Evolutionary conservation across 352 stramenopile genomes (phyloP), one percentile per base, ranked within the genome.

Genomic region (Phytophthora aleatoria): DNA sequence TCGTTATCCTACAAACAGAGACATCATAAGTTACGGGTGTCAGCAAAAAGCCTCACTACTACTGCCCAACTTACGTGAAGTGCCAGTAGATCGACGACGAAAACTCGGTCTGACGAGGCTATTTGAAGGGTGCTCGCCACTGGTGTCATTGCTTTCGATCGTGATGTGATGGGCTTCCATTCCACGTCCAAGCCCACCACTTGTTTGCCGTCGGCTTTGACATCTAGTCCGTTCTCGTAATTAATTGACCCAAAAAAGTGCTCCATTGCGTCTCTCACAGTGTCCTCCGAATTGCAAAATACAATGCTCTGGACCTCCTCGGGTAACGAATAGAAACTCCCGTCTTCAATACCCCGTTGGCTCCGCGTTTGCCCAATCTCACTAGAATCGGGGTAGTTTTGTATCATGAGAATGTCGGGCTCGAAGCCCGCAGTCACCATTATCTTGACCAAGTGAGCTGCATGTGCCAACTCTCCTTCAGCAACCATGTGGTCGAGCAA

Each of bases 101-200:
- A 87, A 31, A 86, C 71, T 38, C 54, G 63, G 5, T 73, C 66
- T 5, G 35, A 38, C 4, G 80, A 78, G 9, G 82, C 78, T 31
- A 91, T 86, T 48, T 91, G 82, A 12, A 91, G 53, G 38, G 89
- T 85, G 33, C 82, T 91, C 0, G 82, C 82, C 10, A 89, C 53
- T 2, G 76, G 61, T 12, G 50, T 74, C 1, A 54, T 74, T 12
- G 69, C 45, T 49, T 54, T 62, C 3, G 53, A 71, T 43, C 67
- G 67, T 9, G 56, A 65, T 16, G 52, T 70, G 16, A 75, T 70
- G 3, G 82, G 82, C 9, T 81, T 78, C 82, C 82, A 91, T 51
- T 91, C 82, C 8, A 91, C 82, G 43, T 91, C 82, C 13, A 91
- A 64, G 4, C 82, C 80, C 1, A 90, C 67, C 13, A 87, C 27